Evolutionary conservation across 148 eudicot species (phyloP), one percentile per base, ranked within the genome.

Genomic region (Dianthus caryophyllus): DNA sequence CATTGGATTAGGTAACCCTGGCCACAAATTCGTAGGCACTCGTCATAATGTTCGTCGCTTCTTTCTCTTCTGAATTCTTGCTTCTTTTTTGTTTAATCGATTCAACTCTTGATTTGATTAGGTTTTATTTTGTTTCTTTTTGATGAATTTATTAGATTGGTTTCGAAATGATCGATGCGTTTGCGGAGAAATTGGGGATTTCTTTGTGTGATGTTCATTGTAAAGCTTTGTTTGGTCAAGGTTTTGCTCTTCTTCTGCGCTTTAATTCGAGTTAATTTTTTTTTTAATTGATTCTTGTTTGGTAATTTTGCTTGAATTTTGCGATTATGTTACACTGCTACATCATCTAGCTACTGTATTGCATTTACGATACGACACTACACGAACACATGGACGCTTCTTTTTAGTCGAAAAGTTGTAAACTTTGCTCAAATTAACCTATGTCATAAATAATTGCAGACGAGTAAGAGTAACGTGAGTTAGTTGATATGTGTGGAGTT

Each of bases 191-290:
- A 9, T 75, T 76, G 21, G 91, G 88, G 50, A 85, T 90, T 63
- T 72, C 86, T 20, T 76, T 90, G 79, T 84, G 71, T 57, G 61
- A 73, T 64, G 77, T 85, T 56, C 86, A 86, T 62, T 95, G 88
- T 77, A 90, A 90, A 85, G 96, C 99, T 68, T 60, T 88, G 15
- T 86, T 88, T 80, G 97, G 88, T 53, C 81, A 95, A 90, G 99
- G 98, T 75, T 20, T 12, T 27, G 63, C 48, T 31, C n/a, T n/a
- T 20, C 47, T 63, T 21, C 15, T n/a, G n/a, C n/a, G n/a, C n/a
- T n/a, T n/a, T n/a, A n/a, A n/a, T n/a, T n/a, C n/a, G n/a, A n/a
- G n/a, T n/a, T n/a, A n/a, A n/a, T n/a, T n/a, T n/a, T n/a, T n/a
- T n/a, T n/a, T n/a, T n/a, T n/a, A n/a, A n/a, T n/a, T n/a, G n/a